A percentile compares a stretch with the other conserved stretches of the same genome.
phyloP scores from a whole-genome alignment of 1,284 basidiomycete genomes.

The Microbotryum lychnidis-dioicae region DNA sequence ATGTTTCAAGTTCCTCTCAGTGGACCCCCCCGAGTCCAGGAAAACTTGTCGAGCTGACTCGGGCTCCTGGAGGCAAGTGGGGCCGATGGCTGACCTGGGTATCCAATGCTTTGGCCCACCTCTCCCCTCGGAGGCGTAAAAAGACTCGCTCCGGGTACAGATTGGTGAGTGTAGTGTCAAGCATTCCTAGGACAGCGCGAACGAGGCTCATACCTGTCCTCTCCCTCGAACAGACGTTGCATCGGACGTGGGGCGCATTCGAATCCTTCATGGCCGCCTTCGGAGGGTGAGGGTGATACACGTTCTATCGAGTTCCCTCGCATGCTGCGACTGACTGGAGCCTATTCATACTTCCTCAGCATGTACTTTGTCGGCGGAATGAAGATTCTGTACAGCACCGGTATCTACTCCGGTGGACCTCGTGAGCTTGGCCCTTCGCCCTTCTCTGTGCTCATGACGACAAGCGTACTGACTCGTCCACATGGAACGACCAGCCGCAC shows the following conservation, averaged over 20 bases:
- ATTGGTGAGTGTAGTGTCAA: too few species aligned
- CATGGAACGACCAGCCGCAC: constrained; percentile 47
- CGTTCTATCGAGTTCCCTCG: constrained; percentile 39
- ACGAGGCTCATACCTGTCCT: too few species aligned
- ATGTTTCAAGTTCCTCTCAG: background rate
- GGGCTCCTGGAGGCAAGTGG: background rate
- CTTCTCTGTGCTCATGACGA: too few species aligned
- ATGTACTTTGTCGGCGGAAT: constrained; percentile 71
- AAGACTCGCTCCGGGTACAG: constrained; percentile 68
- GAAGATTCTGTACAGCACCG: constrained; percentile 63
- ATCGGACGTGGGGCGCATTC: constrained; percentile 65
- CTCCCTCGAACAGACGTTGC: constrained; percentile 53
- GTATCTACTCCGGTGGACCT: constrained; percentile 71
- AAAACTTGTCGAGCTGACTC: background rate
- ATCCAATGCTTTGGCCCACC: background rate
- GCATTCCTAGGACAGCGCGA: too few species aligned
- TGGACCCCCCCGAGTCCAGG: background rate
- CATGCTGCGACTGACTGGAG: background rate
- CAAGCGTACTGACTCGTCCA: too few species aligned
- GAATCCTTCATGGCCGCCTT: constrained; percentile 78
- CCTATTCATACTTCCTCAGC: constrained; percentile 38
- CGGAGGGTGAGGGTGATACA: constrained; percentile 76
- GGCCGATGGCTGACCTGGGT: background rate
- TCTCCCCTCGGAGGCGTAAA: background rate
- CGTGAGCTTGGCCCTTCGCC: too few species aligned